Evolutionary conservation across 768 basidiomycete genomes (phyloP).

Genomic region (Mycena crocata): DNA sequence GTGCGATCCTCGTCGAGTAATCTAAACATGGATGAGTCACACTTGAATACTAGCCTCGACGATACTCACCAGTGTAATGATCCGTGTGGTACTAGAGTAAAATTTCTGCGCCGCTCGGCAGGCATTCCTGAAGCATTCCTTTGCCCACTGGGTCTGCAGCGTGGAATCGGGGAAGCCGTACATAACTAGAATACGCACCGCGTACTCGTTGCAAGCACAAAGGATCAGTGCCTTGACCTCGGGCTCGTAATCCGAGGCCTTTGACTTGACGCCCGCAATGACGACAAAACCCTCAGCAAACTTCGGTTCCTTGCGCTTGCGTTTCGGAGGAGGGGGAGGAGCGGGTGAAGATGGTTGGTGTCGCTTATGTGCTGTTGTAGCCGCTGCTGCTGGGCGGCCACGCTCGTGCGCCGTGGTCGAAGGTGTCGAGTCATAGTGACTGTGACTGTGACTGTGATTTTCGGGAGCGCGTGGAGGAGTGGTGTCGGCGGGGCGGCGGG

Average conservation of each 20-base stretch:
- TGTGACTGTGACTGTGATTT: no score
- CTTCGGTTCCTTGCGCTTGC: background rate
- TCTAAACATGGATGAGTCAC: background rate
- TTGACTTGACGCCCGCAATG: background rate
- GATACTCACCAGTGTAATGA: background rate
- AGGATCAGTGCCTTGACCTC: background rate
- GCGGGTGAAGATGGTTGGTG: background rate
- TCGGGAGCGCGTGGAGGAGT: no score
- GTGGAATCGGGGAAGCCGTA: background rate
- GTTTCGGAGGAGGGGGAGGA: background rate
- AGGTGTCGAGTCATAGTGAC: no score
- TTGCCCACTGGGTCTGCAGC: background rate
- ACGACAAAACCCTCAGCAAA: slow-evolving; percentile 1
- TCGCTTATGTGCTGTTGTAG: background rate
- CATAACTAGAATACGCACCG: background rate
- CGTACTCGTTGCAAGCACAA: background rate
- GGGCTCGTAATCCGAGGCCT: slow-evolving; percentile 9
- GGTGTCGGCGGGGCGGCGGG: no score
- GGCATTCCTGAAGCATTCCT: background rate
- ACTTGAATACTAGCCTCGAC: background rate
- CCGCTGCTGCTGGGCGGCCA: background rate
- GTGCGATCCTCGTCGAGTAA: background rate
- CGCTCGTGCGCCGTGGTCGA: background rate
- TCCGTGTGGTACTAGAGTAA: background rate
- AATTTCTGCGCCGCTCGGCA: background rate